Evolutionary conservation across 306 rosid genomes (phyloP), one percentile per base, ranked within the genome.

Genomic region (Cucurbita moschata): DNA sequence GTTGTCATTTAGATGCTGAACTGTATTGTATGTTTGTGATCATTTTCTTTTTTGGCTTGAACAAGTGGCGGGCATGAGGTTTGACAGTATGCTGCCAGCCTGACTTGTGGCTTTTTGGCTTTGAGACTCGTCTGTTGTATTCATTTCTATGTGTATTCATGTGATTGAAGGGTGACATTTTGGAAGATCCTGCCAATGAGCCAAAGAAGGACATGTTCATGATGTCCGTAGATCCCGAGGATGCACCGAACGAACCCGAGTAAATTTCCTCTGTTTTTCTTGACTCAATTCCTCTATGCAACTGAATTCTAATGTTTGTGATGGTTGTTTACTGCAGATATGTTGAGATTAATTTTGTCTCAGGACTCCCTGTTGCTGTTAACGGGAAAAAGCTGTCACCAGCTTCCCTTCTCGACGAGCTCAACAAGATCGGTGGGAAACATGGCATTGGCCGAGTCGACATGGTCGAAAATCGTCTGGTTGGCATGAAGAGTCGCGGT

Each of bases 401-500:
- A 4, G 92, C 94, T 6, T 60, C 89, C 16, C 77, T 94, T 52
- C 96, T 94, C 30, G 72, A 86, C 5, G 85, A 81, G 82, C 92
- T 94, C 55, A 94, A 94, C 53, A 81, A 90, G 67, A 83, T 90
- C 23, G 98, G 98, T 16, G 96, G 98, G 46, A 88, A 14, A 76
- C 97, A 94, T 35, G 97, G 97, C 67, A 80, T 94, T 19, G 98
- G 98, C 46, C 84, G 98, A 7, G 80, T 94, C 0, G 98, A 94
- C 96, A 81, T 94, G 97, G 97, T 94, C 68, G 98, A 94, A 79
- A 90, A 90, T 76, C 89, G 98, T 55, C 90, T 94, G 0, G 98
- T 94, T 0, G 98, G 97, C 4, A 94, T 94, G 98, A 94, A 94
- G 82, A 94, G 95, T 67, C 96, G 98, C 0, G 98, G 97, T 42